A percentile compares a stretch with the other conserved stretches of the same genome.
These are phyloP conservation scores for Jaltomata sinuosa DNA, from an alignment of 257 asterid species.

Conservation along the genomic window DNA sequence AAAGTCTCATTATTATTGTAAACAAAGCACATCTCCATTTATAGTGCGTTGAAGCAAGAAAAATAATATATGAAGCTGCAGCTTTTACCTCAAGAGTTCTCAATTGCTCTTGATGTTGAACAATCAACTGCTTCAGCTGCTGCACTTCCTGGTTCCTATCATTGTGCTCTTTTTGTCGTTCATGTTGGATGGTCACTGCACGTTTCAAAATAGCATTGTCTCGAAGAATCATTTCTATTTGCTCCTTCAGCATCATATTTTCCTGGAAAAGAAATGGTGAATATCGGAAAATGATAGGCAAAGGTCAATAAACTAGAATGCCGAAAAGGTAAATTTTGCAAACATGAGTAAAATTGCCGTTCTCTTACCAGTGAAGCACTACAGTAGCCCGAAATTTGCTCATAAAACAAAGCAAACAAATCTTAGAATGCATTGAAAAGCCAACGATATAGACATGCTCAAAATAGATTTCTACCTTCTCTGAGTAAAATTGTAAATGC, in stretches of 20 bases:
- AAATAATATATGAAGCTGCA: neutral
- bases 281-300: neutral
- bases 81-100: slow-evolving; percentile 61
- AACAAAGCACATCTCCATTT: neutral
- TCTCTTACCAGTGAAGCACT: neutral
- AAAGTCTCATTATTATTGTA: neutral
- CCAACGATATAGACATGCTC: neutral
- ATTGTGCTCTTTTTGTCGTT: slow-evolving; percentile 71
- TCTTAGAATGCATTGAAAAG: neutral
- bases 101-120: slow-evolving; percentile 60
- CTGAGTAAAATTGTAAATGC: neutral
- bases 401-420: neutral
- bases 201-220: slow-evolving; percentile 71
- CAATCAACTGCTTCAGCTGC: slow-evolving; percentile 60
- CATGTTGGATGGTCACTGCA: slow-evolving; percentile 72
- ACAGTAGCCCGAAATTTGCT: neutral
- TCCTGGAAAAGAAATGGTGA: slow-evolving; percentile 29
- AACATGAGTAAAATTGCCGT: neutral
- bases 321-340: neutral
- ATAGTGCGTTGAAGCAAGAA: neutral
- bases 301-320: neutral
- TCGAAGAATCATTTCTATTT: slow-evolving; percentile 34
- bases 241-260: slow-evolving; percentile 63
- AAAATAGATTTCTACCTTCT: neutral
- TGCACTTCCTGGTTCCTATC: slow-evolving; percentile 55